Evolutionary conservation across 2,329 filamentous ascomycete genomes (phyloP).

Genomic region (Eurotiales sp.): DNA sequence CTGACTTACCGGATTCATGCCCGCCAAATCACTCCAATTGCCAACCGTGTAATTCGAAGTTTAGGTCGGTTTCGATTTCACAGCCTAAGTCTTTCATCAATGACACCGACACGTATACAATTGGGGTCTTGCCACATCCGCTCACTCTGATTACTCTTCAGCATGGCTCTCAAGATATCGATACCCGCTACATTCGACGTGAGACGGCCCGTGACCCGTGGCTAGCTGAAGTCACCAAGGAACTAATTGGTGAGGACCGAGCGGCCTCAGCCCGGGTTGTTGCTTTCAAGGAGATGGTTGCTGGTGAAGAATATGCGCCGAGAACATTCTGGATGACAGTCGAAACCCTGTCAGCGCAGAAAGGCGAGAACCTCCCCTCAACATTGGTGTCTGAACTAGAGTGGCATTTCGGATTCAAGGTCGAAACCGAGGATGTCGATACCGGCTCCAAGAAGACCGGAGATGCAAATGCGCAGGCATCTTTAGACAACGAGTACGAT

Average conservation of each 20-base stretch:
- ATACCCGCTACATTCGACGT: constrained; percentile 62
- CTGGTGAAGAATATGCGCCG: constrained; percentile 59
- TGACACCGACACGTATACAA: constrained; percentile 67
- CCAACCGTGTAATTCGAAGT: constrained; percentile 64
- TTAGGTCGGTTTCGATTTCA: constrained; percentile 62
- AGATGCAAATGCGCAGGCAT: constrained; percentile 19
- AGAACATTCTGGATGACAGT: constrained; percentile 78
- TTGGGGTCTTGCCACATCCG: constrained; percentile 86
- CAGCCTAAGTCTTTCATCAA: constrained; percentile 68
- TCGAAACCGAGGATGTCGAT: constrained; percentile 37
- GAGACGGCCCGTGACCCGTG: constrained; percentile 72
- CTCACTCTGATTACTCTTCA: constrained; percentile 74
- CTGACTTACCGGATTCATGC: constrained; percentile 71
- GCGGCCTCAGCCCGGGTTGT: constrained; percentile 64
- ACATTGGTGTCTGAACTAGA: constrained; percentile 62
- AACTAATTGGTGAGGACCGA: constrained; percentile 61
- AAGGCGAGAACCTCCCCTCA: constrained; percentile 53
- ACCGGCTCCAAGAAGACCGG: constrained; percentile 36
- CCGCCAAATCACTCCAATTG: constrained; percentile 77
- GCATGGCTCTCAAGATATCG: constrained; percentile 56
- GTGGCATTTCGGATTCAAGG: constrained; percentile 83
- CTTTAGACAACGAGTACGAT: constrained; percentile 41
- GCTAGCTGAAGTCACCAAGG: constrained; percentile 67
- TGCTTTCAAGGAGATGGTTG: constrained; percentile 76
- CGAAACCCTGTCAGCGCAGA: constrained; percentile 50